Evolutionary conservation across 768 basidiomycete species (phyloP), one percentile per base, ranked within the genome.

Genomic region (Lactarius akahatsu): DNA sequence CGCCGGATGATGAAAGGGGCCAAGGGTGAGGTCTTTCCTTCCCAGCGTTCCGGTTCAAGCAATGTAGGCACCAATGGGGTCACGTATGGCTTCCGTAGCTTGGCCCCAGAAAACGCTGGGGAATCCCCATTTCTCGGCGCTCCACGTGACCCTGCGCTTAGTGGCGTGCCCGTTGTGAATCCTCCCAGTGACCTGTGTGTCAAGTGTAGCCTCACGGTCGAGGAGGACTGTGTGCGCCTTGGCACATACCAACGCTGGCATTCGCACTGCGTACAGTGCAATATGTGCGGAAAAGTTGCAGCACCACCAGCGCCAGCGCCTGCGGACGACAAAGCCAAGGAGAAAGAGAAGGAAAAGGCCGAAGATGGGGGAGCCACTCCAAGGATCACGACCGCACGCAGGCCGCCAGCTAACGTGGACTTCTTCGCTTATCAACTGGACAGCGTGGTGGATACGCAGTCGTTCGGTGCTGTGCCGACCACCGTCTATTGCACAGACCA

Each of bases 231-330:
- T 73, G 91, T 94, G 55, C 85, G 97, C 64, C 78, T 96, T 34
- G 97, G 95, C 40, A 96, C 94, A n/a, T 96, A 95, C 78, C 90
- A 94, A 73, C 84, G 96, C 56, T 98, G 97, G 97, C 97, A 99
- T 77, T 92, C 94, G 2, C 83, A 91, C 38, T 99, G 97, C 75
- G 79, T 99, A n/a, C 86, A 90, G 65, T 99, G 97, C 71, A 78
- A 77, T 16, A 80, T 80, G 26, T 98, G 96, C 72, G 91, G 92
- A 10, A 92, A 88, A 74, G 80, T 80, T 32, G 91, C 94, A 30
- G 86, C 86, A 28, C 83, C 86, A 41, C 85, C 84, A 6, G 72
- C 81, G 10, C 78, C 81, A 16, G 32, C 69, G 20, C 87, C 86
- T 79, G 88, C 86, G 71, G 79, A 78, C 56, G 76, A 80, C 59